phyloP scores from a whole-genome alignment of 2,329 filamentous ascomycete genomes.

The Emergomyces orientalis region DNA sequence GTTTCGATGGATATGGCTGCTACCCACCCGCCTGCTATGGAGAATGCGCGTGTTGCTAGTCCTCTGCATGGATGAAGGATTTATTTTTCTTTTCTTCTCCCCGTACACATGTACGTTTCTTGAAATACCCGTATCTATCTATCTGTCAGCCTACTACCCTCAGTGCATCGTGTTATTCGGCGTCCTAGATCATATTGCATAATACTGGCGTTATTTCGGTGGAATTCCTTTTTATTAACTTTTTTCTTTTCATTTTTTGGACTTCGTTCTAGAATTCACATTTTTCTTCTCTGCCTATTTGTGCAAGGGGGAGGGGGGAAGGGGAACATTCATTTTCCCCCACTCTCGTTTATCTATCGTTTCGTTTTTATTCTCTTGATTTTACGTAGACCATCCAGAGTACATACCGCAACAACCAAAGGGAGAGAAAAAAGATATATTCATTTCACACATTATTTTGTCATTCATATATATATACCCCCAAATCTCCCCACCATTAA shows the following conservation, averaged over 20 bases:
- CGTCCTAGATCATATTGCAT: constrained; percentile 4
- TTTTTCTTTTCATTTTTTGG: not conserved
- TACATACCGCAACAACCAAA: not conserved
- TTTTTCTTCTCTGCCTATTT: not conserved
- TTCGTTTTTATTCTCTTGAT: not conserved
- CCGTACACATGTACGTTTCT: no score
- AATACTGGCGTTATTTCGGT: not conserved
- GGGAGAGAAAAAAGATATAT: not conserved
- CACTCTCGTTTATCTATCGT: no score
- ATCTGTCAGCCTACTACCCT: not conserved
- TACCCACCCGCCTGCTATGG: not conserved
- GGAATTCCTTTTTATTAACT: not conserved
- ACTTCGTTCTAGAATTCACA: not conserved
- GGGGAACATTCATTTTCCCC: not conserved
- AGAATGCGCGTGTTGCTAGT: not conserved
- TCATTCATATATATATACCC: not conserved
- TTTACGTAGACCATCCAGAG: not conserved
- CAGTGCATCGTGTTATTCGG: not conserved
- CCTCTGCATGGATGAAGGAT: not conserved
- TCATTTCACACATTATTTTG: not conserved
- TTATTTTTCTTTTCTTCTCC: no score
- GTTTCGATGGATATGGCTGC: not conserved
- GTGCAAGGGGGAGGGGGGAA: no score
- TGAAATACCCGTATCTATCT: not conserved
- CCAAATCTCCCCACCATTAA: no score